Evolutionary conservation across 139 green algal species (phyloP), one percentile per base, ranked within the genome.

Genomic region (Asterochloris erici): DNA sequence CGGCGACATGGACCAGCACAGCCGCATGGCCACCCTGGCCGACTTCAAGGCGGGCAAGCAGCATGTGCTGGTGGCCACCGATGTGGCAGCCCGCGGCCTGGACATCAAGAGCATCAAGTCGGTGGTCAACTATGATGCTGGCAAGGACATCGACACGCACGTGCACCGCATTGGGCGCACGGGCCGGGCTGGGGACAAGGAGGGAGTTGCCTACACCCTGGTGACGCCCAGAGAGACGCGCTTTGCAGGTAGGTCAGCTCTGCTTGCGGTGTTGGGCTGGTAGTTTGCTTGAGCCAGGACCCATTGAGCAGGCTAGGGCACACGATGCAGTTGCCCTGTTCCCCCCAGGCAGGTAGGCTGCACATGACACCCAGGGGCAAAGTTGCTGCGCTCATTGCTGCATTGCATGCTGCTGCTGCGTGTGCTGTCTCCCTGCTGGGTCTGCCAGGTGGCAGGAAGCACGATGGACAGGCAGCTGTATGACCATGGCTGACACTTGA

Each of bases 121-220:
- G 61, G 89, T 98, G 21, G 83, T 98, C 61, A 98, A 97, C 85
- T 95, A 91, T 66, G 96, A 98, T 77, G 82, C 86, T 0, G 86
- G 93, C n/a, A 89, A 88, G 75, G 93, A 97, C 84, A 90, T 97
- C 11, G 93, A 98, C 82, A 94, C 91, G 27, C 92, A 99, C 88
- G 93, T 98, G 77, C 96, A 99, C 88, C 87, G 95, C 24, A 90
- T 99, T 68, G 96, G 96, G 6, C 92, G 96, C 80, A 99, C 96
- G 9, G 97, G 96, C 2, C 90, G 96, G 61, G 96, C 96, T 9
- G 97, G 97, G 19, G 95, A 98, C 86, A 98, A 94, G 89, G 95
- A 98, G 68, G 96, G 97, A 17, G 68, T 87, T 9, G 95, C 96
- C 11, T 90, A 93, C 76, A 96, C 94, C 11, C 90, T 99, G 83